Evolutionary conservation across 495 filamentous ascomycete species (phyloP).

Genomic region (Clohesyomyces aquaticus): DNA sequence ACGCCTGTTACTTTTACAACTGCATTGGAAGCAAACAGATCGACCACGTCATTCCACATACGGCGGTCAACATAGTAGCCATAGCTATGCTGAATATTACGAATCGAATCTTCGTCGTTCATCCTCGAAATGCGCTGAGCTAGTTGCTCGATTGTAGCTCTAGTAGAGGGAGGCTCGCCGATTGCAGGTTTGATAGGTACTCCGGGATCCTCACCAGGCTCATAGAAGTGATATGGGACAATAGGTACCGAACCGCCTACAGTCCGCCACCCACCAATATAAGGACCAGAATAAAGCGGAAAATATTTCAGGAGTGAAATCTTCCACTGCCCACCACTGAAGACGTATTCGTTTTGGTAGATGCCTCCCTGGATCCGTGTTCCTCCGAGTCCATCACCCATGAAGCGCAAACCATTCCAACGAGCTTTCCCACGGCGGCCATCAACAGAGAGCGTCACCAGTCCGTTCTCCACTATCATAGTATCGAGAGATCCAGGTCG

Average conservation of each 20-base stretch:
- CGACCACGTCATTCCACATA: constrained; percentile 35
- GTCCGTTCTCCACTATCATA: constrained; percentile 15
- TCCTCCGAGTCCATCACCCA: constrained; percentile 21
- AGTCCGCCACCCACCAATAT: constrained; percentile 32
- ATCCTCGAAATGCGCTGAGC: constrained; percentile 12
- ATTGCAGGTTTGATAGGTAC: constrained; percentile 16
- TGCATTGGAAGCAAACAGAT: constrained; percentile 9
- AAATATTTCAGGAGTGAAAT: constrained; percentile 22
- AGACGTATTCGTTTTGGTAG: constrained; percentile 30
- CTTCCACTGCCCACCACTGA: constrained; percentile 10
- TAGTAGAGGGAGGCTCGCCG: constrained; percentile 11
- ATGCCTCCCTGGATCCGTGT: constrained; percentile 30
- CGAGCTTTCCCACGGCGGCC: constrained; percentile 25
- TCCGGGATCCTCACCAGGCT: constrained; percentile 7
- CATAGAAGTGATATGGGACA: constrained; percentile 27
- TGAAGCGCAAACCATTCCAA: constrained; percentile 34
- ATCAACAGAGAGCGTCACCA: constrained; percentile 23
- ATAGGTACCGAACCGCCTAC: constrained; percentile 15
- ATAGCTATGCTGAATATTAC: constrained; percentile 26
- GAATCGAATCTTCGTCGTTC: constrained; percentile 32
- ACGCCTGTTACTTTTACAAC: neutral
- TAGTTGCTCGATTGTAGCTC: constrained; percentile 13
- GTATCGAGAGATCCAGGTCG: constrained; percentile 21
- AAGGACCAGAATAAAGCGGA: constrained; percentile 24
- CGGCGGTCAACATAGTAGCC: constrained; percentile 32